Percentiles rank a stretch among this genome's conserved stretches.
Evolutionary conservation across 768 basidiomycete genomes (phyloP).

Genomic region (Lactarius quietus): DNA sequence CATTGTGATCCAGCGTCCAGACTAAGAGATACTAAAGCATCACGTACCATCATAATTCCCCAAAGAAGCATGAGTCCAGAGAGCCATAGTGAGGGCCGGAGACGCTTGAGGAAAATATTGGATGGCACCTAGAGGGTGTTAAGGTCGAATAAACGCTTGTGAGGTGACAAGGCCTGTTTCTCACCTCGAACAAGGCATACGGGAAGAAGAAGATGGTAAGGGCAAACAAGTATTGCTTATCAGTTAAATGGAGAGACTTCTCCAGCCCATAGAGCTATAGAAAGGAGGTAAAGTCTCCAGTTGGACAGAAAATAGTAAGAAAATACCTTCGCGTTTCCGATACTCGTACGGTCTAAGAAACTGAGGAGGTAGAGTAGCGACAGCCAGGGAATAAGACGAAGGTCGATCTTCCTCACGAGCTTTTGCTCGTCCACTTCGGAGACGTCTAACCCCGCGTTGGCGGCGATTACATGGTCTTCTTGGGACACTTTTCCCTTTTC

Average conservation of each 20-base stretch:
- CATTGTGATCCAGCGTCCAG: too few species aligned
- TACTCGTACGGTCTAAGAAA: too few species aligned
- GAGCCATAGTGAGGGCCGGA: too few species aligned
- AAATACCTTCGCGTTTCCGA: too few species aligned
- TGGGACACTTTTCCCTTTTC: slow-evolving; percentile 24
- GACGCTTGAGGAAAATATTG: too few species aligned
- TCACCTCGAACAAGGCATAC: slow-evolving; percentile 68
- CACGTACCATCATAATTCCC: too few species aligned
- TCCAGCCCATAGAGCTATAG: slow-evolving; percentile 61
- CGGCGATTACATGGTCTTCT: slow-evolving; percentile 28
- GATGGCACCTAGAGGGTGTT: slow-evolving; percentile 48
- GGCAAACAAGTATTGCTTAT: slow-evolving; percentile 61
- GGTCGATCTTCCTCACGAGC: too few species aligned
- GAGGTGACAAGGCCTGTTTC: slow-evolving; percentile 25
- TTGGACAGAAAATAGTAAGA: neutral
- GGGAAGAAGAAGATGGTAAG: slow-evolving; percentile 55
- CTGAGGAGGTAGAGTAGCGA: slow-evolving; percentile 70
- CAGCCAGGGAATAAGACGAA: too few species aligned
- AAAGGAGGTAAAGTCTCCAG: neutral
- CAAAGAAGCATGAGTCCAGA: too few species aligned
- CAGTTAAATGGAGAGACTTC: too few species aligned
- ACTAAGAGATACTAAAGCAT: too few species aligned
- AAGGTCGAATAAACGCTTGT: neutral
- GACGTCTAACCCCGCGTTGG: slow-evolving; percentile 49
- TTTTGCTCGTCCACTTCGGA: slow-evolving; percentile 64